Percentiles rank a stretch among this genome's conserved stretches.
phyloP scores from a whole-genome alignment of 2,329 filamentous ascomycete species.

The Chaetoscypha palmicola region DNA sequence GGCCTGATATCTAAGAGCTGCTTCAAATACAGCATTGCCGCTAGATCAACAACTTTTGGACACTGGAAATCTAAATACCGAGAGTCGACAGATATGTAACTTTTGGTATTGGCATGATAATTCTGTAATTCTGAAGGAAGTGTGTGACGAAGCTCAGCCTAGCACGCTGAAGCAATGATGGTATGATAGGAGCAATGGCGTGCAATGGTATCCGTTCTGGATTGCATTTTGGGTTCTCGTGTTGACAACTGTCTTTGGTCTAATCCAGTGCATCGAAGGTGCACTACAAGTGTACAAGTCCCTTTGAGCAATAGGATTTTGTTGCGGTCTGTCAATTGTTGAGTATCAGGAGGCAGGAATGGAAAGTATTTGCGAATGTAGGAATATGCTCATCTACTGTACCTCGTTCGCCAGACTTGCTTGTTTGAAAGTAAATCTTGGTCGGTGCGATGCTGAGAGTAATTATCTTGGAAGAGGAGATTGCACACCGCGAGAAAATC shows the following conservation, averaged over 20 bases:
- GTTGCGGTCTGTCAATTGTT: too few relatives aligned
- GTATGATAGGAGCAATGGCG: conserved; percentile 35
- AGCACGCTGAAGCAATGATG: conserved; percentile 36
- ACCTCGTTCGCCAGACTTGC: too few relatives aligned
- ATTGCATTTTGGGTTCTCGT: conserved; percentile 3
- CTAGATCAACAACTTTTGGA: conserved; percentile 23
- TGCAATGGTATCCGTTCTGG: conserved; percentile 35
- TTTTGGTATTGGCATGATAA: conserved; percentile 38
- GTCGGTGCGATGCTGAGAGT: too few relatives aligned
- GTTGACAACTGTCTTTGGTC: conserved; percentile 29
- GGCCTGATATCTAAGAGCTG: conserved; percentile 4
- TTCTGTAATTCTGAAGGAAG: conserved; percentile 36
- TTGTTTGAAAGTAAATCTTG: too few relatives aligned
- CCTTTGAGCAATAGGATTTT: too few relatives aligned
- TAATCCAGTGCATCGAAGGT: conserved; percentile 36
- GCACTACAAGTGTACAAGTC: conserved; percentile 38
- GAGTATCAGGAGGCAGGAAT: too few relatives aligned
- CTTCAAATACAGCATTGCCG: conserved; percentile 12
- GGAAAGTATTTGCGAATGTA: too few relatives aligned
- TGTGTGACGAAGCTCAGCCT: conserved; percentile 34
- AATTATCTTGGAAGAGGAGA: too few relatives aligned
- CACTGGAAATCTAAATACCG: conserved; percentile 29
- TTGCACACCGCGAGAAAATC: too few relatives aligned
- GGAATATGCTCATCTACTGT: too few relatives aligned
- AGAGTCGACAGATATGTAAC: conserved; percentile 28